Evolutionary conservation across 2,329 filamentous ascomycete species (phyloP), one percentile per base, ranked within the genome.

Genomic region (Cladosporium sp.): DNA sequence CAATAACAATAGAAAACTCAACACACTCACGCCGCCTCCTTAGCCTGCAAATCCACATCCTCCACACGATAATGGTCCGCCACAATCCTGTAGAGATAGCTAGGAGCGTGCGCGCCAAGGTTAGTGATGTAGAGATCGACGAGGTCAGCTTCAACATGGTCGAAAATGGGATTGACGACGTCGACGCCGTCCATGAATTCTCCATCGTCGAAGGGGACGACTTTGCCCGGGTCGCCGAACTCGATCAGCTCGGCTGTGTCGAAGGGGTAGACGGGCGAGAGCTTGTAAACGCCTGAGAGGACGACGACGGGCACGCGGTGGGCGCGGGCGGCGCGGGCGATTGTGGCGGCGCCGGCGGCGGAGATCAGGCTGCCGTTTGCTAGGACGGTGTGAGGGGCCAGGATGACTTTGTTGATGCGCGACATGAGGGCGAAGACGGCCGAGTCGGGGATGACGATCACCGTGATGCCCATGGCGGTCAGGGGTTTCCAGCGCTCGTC

Each of bases 381-480:
- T 39, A 94, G 82, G n/a, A 51, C 88, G 3, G 87, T 85, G 62
- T 91, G 86, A 5, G 92, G 92, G 11, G 87, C 85, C 6, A 98
- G 76, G 42, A 98, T 87, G 54, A 98, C 92, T 72, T 96, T 96
- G 76, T 92, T 94, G 60, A 96, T 88, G 53, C 86, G 83, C 7
- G 91, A 87, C 88, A 98, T 97, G 62, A 97, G 87, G 1, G 91
- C 90, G 72, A 91, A 94, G 48, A 95, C 79, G 8, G 89, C 87
- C 7, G 84, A 85, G 68, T 95, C 91, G 38, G 88, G 83, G 49
- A 97, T 84, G 53, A 88, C 79, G 59, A 96, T 86, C 36, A 95
- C 86, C 1, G 82, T 85, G 49, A 94, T 86, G 20, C 91, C 91
- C 30, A 84, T 81, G 1, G 84, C 79, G 4, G 80, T 83, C 53